phyloP scores from a whole-genome alignment of 202 grass and related monocot species.

The Zizania palustris region DNA sequence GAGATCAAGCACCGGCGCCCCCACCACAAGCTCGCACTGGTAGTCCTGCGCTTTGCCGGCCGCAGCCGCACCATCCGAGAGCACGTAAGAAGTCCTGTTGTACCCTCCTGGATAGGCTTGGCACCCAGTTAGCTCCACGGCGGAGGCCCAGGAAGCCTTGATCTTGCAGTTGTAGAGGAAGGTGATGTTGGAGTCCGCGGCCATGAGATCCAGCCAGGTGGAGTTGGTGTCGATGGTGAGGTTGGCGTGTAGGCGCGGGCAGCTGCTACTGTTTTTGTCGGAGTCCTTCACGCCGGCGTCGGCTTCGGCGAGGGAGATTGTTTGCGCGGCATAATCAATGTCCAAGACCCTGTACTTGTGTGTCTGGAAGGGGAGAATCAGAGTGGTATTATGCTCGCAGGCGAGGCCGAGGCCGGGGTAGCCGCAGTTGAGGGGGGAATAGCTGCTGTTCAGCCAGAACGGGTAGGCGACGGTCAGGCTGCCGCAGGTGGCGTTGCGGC shows the following conservation, averaged over 20 bases:
- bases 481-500: constrained; percentile 35
- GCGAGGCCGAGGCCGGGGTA: constrained; percentile 41
- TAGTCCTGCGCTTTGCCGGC: not conserved
- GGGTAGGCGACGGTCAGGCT: constrained; percentile 33
- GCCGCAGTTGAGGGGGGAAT: constrained; percentile 6
- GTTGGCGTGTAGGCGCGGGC: constrained; percentile 48
- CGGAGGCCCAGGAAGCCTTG: not conserved
- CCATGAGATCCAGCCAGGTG: constrained; percentile 20
- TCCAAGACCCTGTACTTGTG: not conserved
- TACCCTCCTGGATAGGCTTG: not conserved
- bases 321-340: constrained; percentile 43
- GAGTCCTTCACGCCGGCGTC: not conserved
- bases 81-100: constrained; percentile 10
- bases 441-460: constrained; percentile 32
- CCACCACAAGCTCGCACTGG: constrained; percentile 45
- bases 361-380: constrained; percentile 32
- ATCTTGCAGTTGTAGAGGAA: constrained; percentile 50
- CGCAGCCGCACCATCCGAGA: not conserved
- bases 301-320: constrained; percentile 24
- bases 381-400: constrained; percentile 39
- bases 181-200: constrained; percentile 44
- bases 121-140: not conserved
- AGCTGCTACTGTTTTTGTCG: not conserved
- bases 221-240: constrained; percentile 35
- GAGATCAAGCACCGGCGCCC: constrained; percentile 35